These are phyloP conservation scores for Neobulgaria alba DNA, from an alignment of 2,329 filamentous ascomycete genomes.

Conservation along the genomic window DNA sequence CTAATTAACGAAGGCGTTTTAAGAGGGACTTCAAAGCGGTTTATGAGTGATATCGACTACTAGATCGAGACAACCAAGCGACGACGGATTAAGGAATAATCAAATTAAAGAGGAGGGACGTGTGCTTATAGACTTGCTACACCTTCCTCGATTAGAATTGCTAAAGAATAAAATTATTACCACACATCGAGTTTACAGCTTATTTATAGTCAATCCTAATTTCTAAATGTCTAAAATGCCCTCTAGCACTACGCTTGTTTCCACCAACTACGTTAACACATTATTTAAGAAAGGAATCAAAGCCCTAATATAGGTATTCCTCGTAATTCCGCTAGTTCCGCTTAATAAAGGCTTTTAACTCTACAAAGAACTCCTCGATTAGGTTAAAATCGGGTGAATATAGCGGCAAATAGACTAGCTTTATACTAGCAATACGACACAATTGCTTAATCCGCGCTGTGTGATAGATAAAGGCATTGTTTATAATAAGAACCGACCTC, in stretches of 20 bases:
- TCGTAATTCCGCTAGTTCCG: constrained; percentile 18
- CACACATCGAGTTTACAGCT: neutral
- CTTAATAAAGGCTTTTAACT: constrained; percentile 23
- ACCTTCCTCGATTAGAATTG: neutral
- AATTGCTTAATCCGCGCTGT: constrained; percentile 25
- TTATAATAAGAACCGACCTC: constrained; percentile 31
- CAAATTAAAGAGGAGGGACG: constrained; percentile 5
- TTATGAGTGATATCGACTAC: constrained; percentile 26
- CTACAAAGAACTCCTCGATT: constrained; percentile 23
- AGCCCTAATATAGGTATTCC: constrained; percentile 12
- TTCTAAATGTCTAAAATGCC: constrained; percentile 18
- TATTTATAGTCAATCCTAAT: no score
- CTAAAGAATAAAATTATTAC: no score
- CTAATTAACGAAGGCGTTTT: constrained; percentile 27
- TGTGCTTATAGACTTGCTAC: neutral
- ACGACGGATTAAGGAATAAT: constrained; percentile 7
- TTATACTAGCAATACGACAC: constrained; percentile 21
- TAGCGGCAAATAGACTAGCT: constrained; percentile 17
- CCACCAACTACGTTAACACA: constrained; percentile 20
- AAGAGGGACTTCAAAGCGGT: constrained; percentile 23
- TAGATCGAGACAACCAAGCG: constrained; percentile 14
- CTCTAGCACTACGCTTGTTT: constrained; percentile 16
- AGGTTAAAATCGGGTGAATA: constrained; percentile 23
- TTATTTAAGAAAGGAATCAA: constrained; percentile 21
- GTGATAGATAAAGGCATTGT: constrained; percentile 30